Percentiles rank a stretch among this genome's conserved stretches.
phyloP scores from a whole-genome alignment of 331 rosid genomes.

The Saraca asoca region DNA sequence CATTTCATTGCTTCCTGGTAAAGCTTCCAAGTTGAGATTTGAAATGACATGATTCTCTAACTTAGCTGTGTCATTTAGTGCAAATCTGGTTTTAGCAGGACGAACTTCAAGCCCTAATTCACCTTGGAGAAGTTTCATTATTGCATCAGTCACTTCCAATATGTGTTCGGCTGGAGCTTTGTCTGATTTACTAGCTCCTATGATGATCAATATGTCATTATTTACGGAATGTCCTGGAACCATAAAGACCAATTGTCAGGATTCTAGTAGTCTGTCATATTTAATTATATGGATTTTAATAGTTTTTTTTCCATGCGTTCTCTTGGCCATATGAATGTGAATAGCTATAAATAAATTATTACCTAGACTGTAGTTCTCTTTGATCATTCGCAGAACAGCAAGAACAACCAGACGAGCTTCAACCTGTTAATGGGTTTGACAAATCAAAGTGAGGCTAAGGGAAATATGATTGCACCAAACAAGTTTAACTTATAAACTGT shows the following conservation, averaged over 20 bases:
- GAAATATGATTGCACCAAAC: slow-evolving; percentile 24
- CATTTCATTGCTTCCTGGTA: slow-evolving; percentile 34
- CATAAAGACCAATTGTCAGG: slow-evolving; percentile 41
- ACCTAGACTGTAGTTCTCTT: slow-evolving; percentile 73
- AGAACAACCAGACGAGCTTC: slow-evolving; percentile 95
- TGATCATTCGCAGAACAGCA: slow-evolving; percentile 88
- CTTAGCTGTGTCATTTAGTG: slow-evolving; percentile 38
- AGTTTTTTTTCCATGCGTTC: background rate
- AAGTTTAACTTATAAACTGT: slow-evolving; percentile 19
- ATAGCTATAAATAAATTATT: background rate
- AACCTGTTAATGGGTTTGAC: slow-evolving; percentile 58
- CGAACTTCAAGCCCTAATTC: slow-evolving; percentile 75
- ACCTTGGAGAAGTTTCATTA: slow-evolving; percentile 67
- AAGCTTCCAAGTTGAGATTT: slow-evolving; percentile 40
- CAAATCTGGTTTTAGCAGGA: slow-evolving; percentile 50
- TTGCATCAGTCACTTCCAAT: slow-evolving; percentile 63
- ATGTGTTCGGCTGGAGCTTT: slow-evolving; percentile 41
- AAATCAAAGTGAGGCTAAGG: slow-evolving; percentile 11
- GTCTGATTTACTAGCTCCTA: slow-evolving; percentile 60
- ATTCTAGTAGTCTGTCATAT: background rate
- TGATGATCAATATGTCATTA: slow-evolving; percentile 76
- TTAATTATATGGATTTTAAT: background rate
- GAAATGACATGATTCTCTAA: slow-evolving; percentile 32
- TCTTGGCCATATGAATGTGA: slow-evolving; percentile 19
- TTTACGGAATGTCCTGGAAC: slow-evolving; percentile 66